phyloP scores from a whole-genome alignment of 2,329 filamentous ascomycete species.

The Nothophaeocryptopus gaeumannii region DNA sequence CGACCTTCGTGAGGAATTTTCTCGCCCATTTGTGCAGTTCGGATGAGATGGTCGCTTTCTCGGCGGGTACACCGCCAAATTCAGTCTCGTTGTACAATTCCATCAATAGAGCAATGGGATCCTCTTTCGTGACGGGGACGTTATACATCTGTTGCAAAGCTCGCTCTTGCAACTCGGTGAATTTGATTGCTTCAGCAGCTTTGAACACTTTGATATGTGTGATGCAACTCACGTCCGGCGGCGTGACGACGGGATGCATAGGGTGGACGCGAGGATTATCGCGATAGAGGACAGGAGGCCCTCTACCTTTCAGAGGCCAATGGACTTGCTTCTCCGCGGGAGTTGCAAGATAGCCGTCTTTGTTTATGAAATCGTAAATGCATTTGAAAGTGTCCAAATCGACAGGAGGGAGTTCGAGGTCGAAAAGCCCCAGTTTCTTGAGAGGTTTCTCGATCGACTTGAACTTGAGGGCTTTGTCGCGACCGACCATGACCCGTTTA shows the following conservation, averaged over 20 bases:
- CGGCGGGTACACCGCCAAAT: not conserved
- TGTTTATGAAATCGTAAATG: constrained; percentile 35
- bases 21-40: constrained; percentile 30
- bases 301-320: constrained; percentile 1
- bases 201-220: constrained; percentile 34
- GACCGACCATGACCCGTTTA: constrained; percentile 33
- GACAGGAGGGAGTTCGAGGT: constrained; percentile 35
- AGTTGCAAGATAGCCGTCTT: constrained; percentile 18
- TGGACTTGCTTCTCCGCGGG: constrained; percentile 9
- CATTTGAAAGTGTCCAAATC: constrained; percentile 33
- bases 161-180: constrained; percentile 37
- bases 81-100: constrained; percentile 35
- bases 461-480: constrained; percentile 31
- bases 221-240: constrained; percentile 17
- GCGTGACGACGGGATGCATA: not conserved
- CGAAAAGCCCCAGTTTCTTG: constrained; percentile 30
- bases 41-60: constrained; percentile 19
- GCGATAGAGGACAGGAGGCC: constrained; percentile 16
- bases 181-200: constrained; percentile 35
- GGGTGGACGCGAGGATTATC: not conserved
- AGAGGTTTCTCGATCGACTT: constrained; percentile 34
- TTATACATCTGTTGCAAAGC: constrained; percentile 36
- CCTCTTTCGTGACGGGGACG: constrained; percentile 33
- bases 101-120: constrained; percentile 37
- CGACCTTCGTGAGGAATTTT: constrained; percentile 21